A percentile compares a stretch with the other conserved stretches of the same genome.
phyloP scores from a whole-genome alignment of 306 rosid species.

The Benincasa hispida region DNA sequence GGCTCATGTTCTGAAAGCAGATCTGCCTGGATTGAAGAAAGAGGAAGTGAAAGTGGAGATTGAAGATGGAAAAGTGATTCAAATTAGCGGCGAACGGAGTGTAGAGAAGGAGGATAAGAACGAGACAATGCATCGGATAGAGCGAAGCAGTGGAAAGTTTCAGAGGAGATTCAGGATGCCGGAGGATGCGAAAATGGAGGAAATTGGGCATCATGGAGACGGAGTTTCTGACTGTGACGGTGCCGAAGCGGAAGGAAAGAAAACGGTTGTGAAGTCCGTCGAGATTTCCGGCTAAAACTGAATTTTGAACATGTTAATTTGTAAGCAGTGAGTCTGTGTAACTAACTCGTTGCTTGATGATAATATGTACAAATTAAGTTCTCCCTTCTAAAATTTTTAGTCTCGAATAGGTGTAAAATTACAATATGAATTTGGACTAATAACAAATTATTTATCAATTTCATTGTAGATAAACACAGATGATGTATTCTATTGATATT shows the following conservation, averaged over 20 bases:
- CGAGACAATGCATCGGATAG: constrained; percentile 28
- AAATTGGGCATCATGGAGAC: constrained; percentile 19
- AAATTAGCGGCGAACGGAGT: constrained; percentile 23
- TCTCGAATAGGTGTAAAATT: too few relatives aligned
- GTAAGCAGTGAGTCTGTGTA: neutral
- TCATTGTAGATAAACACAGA: too few relatives aligned
- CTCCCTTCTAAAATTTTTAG: too few relatives aligned
- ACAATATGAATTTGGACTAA: too few relatives aligned
- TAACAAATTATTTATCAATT: too few relatives aligned
- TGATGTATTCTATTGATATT: too few relatives aligned
- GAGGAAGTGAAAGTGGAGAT: constrained; percentile 26
- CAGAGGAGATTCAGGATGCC: constrained; percentile 24
- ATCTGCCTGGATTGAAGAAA: constrained; percentile 24
- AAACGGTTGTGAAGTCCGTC: constrained; percentile 14
- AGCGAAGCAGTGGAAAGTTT: constrained; percentile 27
- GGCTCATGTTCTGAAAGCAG: constrained; percentile 28
- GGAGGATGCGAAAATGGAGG: constrained; percentile 14
- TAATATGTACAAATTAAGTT: too few relatives aligned
- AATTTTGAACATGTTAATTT: neutral
- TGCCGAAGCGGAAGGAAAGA: constrained; percentile 18
- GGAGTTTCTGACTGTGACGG: constrained; percentile 24
- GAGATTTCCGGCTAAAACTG: constrained; percentile 9
- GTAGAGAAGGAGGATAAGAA: constrained; percentile 19
- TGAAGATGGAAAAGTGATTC: constrained; percentile 18
- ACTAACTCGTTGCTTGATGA: neutral